Evolutionary conservation across 2,329 filamentous ascomycete species (phyloP), one percentile per base, ranked within the genome.

Genomic region (Beauveria pseudobassiana): DNA sequence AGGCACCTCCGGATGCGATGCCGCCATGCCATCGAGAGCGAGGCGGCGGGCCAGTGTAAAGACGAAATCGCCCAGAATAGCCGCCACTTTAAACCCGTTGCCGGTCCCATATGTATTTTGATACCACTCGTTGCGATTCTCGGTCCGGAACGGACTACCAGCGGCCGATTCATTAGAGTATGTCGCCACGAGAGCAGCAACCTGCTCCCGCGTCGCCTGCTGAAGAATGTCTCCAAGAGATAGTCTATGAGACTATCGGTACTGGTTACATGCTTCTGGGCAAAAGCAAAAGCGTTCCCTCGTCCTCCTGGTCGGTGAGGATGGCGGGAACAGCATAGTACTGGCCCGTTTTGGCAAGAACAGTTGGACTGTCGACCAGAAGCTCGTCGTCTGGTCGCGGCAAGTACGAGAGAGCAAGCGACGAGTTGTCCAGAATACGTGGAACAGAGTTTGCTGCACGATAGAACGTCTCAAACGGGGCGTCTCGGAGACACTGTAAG

Each of bases 291-390:
- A 93, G 73, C 0, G 89, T 91, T 20, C 89, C 89, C 72, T 93
- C 89, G 69, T 93, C 90, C 76, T 93, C 89, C 72, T 91, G 88
- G 69, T 91, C 82, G 48, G 90, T 89, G 45, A 89, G 81, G 65
- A 82, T 81, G 74, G 78, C 77, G 42, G 80, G 79, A 1, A 82
- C 78, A 1, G 76, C 74, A 22, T 79, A 71, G 63, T 80, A 80
- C 5, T 79, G 78, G 16, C 86, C 84, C 0, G 71, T 67, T 2
- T 66, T 61, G 1, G 81, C 74, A 5, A 90, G 75, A 0, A 80
- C 60, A 0, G 93, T 88, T 0, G 88, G 86, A 6, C 84, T 88
- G 2, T 81, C 76, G 0, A 83, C 80, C 9, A 92, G 78, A 5
- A 81, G 79, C 1, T 70, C 80, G 30, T 87, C 87, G 66, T 93